phyloP scores from a whole-genome alignment of 73 alveolate species.

The Paramecium tetraurelia region DNA sequence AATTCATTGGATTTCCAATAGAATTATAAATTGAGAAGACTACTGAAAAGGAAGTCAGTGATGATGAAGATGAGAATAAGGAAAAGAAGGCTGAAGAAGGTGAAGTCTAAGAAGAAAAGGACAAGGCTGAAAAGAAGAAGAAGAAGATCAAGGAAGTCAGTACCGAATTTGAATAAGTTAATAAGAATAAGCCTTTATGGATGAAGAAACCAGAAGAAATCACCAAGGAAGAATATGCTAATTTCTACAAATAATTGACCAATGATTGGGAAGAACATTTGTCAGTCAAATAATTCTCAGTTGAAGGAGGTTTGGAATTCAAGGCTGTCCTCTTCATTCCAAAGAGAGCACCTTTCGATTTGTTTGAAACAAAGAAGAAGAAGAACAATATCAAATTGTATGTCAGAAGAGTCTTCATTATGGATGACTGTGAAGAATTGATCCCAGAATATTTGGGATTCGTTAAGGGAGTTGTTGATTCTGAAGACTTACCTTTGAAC shows the following conservation, averaged over 20 bases:
- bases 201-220: slow-evolving; percentile 97
- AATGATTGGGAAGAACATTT: slow-evolving; percentile 99
- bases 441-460: slow-evolving; percentile 99
- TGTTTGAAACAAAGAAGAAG: slow-evolving; percentile 99
- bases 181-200: slow-evolving; percentile 99
- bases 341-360: slow-evolving; percentile 99
- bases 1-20: slow-evolving; percentile 98
- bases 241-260: slow-evolving; percentile 97
- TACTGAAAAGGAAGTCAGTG: slow-evolving; percentile 97
- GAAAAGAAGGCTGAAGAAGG: slow-evolving; percentile 85
- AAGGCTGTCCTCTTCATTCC: slow-evolving; percentile 99
- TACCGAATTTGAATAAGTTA: slow-evolving; percentile 97
- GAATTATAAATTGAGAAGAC: slow-evolving; percentile 97
- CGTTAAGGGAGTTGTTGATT: slow-evolving; percentile 99
- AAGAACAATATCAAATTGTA: slow-evolving; percentile 96
- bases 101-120: slow-evolving; percentile 88
- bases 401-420: slow-evolving; percentile 99
- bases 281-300: slow-evolving; percentile 99
- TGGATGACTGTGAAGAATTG: slow-evolving; percentile 99
- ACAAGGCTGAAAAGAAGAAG: slow-evolving; percentile 90
- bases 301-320: slow-evolving; percentile 99
- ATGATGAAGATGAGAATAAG: slow-evolving; percentile 96
- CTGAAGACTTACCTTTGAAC: slow-evolving; percentile 99
- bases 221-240: slow-evolving; percentile 98
- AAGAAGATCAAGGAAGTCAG: slow-evolving; percentile 98